Base-by-base conservation (phyloP, 2,329 filamentous ascomycete genomes). In the Ophiostoma perfectum region DNA sequence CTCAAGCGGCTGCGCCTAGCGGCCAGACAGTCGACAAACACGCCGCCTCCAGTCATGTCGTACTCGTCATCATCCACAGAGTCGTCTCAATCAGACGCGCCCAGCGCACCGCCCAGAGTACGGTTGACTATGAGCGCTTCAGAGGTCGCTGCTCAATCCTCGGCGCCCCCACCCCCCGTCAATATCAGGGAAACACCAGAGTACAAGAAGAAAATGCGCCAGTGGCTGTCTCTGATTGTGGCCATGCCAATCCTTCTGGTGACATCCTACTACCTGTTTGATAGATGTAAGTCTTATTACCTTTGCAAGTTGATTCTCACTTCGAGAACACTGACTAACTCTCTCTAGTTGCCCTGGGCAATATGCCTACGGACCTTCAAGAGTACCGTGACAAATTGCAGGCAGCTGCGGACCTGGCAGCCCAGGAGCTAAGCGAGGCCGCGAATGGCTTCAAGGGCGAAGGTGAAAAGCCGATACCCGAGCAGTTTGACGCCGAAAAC, bases 231-330 rank as follows among this genome's bases (percentile, higher is more conserved):
- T 36, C 70, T 79, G 7, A 82, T 87, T 72, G 79, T 86, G 67
- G 83, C 82, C 38, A 72, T 85, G 75, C 84, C 84, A 2, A 80
- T 87, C 44, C 72, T 86, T 4, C 70, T 86, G 14, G 83, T 87
- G 65, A 84, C 82, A 39, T 85, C 84, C 36, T 86, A 84, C 70
- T 80, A 80, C 66, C 74, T 87, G 2, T 86, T 82, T 74, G 80
- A 85, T 63, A 76, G 81, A 75, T 73, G 82, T 83, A 69, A 77
- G 81, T 79, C 47, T 39, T 52, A 41, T 27, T 2, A 27, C 27
- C 27, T 36, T 9, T 27, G 5, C 12, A 39, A 38, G 2, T 47
- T 68, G 9, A 38, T 55, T 18, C 11, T 12, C 27, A 39, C 4
- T 27, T 27, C 0, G 55, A 27, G 18, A 14, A 4, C 39, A 16